Evolutionary conservation across 805 yeast genomes (phyloP).

Genomic region (Candida easanensis): DNA sequence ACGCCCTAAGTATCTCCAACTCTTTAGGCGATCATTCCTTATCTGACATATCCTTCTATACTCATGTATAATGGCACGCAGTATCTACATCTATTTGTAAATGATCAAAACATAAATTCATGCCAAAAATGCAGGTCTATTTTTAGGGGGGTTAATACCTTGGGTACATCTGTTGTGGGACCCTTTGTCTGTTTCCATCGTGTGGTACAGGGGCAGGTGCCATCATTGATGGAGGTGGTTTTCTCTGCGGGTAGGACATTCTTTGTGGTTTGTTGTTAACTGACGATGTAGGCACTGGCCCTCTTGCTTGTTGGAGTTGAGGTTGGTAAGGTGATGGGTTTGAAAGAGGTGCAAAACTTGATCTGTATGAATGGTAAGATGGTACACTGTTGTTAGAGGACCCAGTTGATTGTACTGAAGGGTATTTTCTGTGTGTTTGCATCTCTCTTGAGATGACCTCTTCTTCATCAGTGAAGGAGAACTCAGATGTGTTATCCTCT

Average conservation of each 20-base stretch:
- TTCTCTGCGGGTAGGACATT: neutral
- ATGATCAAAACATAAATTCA: no score
- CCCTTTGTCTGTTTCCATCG: neutral
- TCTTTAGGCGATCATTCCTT: conserved; percentile 2
- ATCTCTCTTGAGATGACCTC: conserved; percentile 1
- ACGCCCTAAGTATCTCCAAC: neutral
- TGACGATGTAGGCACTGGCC: neutral
- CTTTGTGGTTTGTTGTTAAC: neutral
- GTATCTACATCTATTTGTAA: no score
- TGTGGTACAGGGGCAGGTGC: neutral
- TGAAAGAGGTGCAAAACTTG: neutral
- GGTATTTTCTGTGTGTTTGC: neutral
- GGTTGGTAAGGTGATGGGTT: neutral
- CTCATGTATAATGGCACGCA: no score
- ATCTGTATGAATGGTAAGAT: neutral
- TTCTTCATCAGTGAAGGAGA: conserved; percentile 6
- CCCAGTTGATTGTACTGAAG: neutral
- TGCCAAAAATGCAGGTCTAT: no score
- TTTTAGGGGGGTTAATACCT: no score
- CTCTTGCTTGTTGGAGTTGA: neutral
- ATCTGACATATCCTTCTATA: neutral
- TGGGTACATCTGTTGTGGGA: no score
- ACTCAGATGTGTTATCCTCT: conserved; percentile 4
- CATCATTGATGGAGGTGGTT: neutral
- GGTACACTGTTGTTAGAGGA: no score